Evolutionary conservation across 1,284 basidiomycete genomes (phyloP), one percentile per base, ranked within the genome.

Genomic region (Neonothopanus nambi): DNA sequence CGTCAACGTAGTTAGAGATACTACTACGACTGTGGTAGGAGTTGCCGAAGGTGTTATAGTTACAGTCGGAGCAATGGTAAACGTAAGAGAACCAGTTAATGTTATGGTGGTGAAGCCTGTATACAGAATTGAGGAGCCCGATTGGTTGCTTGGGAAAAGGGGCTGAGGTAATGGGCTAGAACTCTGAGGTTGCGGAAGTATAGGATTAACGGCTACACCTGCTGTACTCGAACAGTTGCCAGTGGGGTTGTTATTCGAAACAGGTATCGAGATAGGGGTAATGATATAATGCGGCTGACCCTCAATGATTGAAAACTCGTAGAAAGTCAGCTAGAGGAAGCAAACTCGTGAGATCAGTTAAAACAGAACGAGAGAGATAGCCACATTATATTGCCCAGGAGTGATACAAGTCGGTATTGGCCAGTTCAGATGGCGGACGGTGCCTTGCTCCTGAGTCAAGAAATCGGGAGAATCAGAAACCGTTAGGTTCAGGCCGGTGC

Each of bases 301-400:
- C 47, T 77, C 67, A 50, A 77, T 66, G 42, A 67, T 67, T 4
- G 75, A 73, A 5, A 57, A 56, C 58, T 82, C 80, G 57, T 82
- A 81, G 45, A 79, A 67, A 13, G 79, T 80, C 42, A 81, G 65
- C 79, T 81, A 51, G 8, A 48, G 26, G 21, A 50, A 23, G 13
- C 18, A 18, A 26, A 17, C 33, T n/a, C n/a, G n/a, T 44, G 12
- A 44, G 21, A 20, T 30, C n/a, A 30, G 15, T 8, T 9, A 28
- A 13, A 28, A 28, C 26, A 21, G 17, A 47, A 47, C 9, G 23
- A 45, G 11, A 20, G 13, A 7, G 33, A 17, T 13, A 61, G 74
- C 55, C 53, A 80, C 79, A 59, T 82, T 82, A 58, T 82, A 82
- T 18, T 66, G 49, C 26, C 79, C 80, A n/a, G 68, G 55, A 3